A percentile compares a stretch with the other conserved stretches of the same genome.
Conservation (phyloP, 2,329 filamentous ascomycete species). For the Aspergillus sp. region DNA sequence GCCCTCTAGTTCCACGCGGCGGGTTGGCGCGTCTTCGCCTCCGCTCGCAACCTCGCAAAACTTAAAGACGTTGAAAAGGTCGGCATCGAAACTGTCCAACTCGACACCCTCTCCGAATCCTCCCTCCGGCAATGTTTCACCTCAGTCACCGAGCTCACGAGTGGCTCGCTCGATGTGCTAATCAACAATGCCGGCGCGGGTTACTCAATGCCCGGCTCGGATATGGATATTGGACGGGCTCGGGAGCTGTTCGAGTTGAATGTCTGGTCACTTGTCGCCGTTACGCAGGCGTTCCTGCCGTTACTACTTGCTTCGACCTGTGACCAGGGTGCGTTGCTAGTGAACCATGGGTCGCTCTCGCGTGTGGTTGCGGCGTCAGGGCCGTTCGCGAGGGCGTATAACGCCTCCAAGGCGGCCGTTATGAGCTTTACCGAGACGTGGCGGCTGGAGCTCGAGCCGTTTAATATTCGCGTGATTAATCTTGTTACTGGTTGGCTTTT, state of each 20-base stretch:
- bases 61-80: background rate
- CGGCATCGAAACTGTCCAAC: too few species aligned
- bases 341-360: background rate
- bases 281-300: background rate
- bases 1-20: background rate
- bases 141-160: background rate
- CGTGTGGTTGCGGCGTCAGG: background rate
- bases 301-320: background rate
- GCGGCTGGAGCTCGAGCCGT: constrained; percentile 2
- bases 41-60: background rate
- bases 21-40: background rate
- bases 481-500: too few species aligned
- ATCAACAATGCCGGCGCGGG: background rate
- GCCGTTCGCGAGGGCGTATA: background rate
- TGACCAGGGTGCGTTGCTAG: background rate
- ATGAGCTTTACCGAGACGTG: background rate
- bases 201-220: background rate
- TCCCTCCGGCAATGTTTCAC: background rate
- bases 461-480: background rate
- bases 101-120: background rate
- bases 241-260: background rate
- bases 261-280: background rate
- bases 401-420: constrained; percentile 4
- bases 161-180: background rate
- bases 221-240: background rate